phyloP scores from a whole-genome alignment of 306 rosid species.

The Sicyos edulis region DNA sequence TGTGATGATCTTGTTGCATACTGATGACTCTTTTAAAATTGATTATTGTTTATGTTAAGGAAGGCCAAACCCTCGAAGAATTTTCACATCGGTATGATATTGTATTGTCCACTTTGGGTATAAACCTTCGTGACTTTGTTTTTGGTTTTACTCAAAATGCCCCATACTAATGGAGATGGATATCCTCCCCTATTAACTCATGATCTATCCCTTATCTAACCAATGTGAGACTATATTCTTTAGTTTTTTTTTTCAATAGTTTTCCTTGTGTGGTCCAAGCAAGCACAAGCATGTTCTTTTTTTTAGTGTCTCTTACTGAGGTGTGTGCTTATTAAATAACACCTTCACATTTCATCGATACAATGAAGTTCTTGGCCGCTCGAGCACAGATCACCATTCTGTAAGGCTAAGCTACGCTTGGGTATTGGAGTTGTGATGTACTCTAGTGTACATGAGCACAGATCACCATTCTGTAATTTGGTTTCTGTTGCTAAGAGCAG shows the following conservation, averaged over 20 bases:
- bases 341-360: neutral
- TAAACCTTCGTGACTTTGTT: too few relatives aligned
- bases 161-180: too few relatives aligned
- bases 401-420: slow-evolving; percentile 1
- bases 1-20: neutral
- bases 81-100: too few relatives aligned
- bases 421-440: neutral
- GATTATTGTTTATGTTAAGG: neutral
- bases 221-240: too few relatives aligned
- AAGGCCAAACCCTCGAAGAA: too few relatives aligned
- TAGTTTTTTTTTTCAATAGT: too few relatives aligned
- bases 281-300: neutral
- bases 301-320: neutral
- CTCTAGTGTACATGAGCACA: neutral
- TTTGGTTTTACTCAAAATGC: too few relatives aligned
- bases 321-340: slow-evolving; percentile 8
- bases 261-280: neutral
- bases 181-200: too few relatives aligned
- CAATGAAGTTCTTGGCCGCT: neutral
- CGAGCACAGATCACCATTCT: neutral
- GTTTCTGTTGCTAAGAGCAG: neutral
- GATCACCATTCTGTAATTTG: neutral
- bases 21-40: neutral
- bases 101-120: too few relatives aligned
- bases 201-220: too few relatives aligned